These are phyloP conservation scores for Porogramme epimiltina DNA, from an alignment of 1,284 basidiomycete species.

Conservation along the genomic window DNA sequence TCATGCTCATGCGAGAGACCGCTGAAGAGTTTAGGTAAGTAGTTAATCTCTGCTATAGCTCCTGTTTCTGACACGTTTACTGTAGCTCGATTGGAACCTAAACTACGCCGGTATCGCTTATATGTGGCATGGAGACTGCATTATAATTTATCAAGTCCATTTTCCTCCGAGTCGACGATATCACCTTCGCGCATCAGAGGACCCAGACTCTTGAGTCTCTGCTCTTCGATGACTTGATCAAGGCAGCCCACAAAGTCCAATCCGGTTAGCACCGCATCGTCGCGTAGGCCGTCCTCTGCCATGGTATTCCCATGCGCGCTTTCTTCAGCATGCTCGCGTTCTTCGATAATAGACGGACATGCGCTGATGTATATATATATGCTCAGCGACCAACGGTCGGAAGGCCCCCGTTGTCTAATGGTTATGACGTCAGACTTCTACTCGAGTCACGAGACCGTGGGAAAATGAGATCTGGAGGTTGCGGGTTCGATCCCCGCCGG, in stretches of 20 bases:
- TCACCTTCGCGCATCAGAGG: constrained; percentile 92
- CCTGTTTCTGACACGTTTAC: neutral
- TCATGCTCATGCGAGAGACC: constrained; percentile 99
- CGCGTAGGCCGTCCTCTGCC: constrained; percentile 96
- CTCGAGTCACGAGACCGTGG: neutral
- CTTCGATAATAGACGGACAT: too few species aligned
- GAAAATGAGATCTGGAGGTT: constrained; percentile 74
- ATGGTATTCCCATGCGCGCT: constrained; percentile 95
- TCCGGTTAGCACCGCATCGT: constrained; percentile 98
- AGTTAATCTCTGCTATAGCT: constrained; percentile 18
- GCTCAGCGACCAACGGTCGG: too few species aligned
- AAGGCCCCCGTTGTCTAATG: constrained; percentile 74
- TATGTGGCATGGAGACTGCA: constrained; percentile 99
- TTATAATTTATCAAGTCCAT: constrained; percentile 99
- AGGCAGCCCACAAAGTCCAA: constrained; percentile 93
- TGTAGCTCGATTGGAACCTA: constrained; percentile 75
- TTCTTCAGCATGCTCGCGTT: constrained; percentile 97
- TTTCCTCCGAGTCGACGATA: constrained; percentile 94
- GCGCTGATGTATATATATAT: too few species aligned
- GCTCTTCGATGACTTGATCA: constrained; percentile 96
- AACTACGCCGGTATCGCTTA: constrained; percentile 97
- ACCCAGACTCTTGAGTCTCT: constrained; percentile 88
- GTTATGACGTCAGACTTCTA: constrained; percentile 82
- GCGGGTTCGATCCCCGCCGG: constrained; percentile 76
- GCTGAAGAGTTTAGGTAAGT: constrained; percentile 79